Base-by-base conservation (phyloP, 202 grass and related monocot genomes). In the Schoenoplectus triqueter region DNA sequence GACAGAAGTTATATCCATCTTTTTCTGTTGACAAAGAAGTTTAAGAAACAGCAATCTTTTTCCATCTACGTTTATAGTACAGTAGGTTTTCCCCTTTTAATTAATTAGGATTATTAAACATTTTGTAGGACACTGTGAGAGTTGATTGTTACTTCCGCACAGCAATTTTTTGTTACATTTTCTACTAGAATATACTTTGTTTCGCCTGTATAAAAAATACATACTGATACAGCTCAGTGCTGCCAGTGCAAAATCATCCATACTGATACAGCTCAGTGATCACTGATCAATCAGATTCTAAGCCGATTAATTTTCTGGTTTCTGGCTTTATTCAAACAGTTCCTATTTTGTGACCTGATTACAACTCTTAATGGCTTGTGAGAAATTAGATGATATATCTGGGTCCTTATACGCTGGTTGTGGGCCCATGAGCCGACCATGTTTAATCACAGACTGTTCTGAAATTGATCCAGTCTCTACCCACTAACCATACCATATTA, bases 361-460 rank as follows among this genome's bases (percentile, higher is more conserved):
- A 52, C 50, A 69, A 54, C 31, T 83, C 21, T 56, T 78, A 17
- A 17, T 62, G 60, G 21, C 47, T 42, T 68, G 64, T 63, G 79
- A 83, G 48, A 83, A 83, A 69, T 67, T 39, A 81, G 15, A 81
- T 81, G 65, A 31, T 31, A 82, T 67, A 50, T 74, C 7, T 83
- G 42, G 78, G 66, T 55, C 47, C 63, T 57, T 55, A 41, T 55
- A 83, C 70, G 81, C 81, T 69, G 64, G 64, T 41, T 10, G 50
- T 82, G 80, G 80, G 13, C 62, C 47, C 62, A 82, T 69, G 4
- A 47, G 41, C 17, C 40, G 50, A 77, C 73, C 73, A 56, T 77
- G 46, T 69, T 82, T 82, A 82, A 20, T 82, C 48, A 64, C 65
- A 69, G 80, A 22, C 80, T 69, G 65, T 82, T 82, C 11, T 82